These are phyloP conservation scores for Kregervanrija delftensis DNA, from an alignment of 805 yeast species.

Conservation along the genomic window DNA sequence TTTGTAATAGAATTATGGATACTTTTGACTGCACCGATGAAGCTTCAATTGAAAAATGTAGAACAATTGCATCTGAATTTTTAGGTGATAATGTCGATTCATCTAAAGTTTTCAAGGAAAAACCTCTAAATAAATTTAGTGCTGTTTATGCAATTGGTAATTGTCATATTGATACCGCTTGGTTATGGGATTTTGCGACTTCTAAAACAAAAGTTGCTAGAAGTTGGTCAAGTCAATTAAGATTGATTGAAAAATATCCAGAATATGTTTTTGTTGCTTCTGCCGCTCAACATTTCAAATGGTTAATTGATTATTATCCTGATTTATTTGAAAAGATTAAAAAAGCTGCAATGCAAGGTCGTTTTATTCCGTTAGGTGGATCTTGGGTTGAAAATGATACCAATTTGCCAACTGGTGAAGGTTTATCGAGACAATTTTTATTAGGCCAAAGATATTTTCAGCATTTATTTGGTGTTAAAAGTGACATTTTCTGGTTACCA, in stretches of 20 bases:
- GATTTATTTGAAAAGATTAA: slow-evolving; percentile 59
- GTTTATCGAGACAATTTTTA: slow-evolving; percentile 79
- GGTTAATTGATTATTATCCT: slow-evolving; percentile 87
- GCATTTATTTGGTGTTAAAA: slow-evolving; percentile 68
- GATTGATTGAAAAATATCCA: slow-evolving; percentile 79
- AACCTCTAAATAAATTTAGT: slow-evolving; percentile 28
- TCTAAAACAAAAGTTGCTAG: slow-evolving; percentile 88
- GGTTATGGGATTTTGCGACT: slow-evolving; percentile 99
- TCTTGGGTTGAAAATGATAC: slow-evolving; percentile 98
- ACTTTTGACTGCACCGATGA: slow-evolving; percentile 68
- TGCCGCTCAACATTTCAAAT: slow-evolving; percentile 91
- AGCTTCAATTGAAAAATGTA: slow-evolving; percentile 49
- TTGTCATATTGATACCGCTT: slow-evolving; percentile 96
- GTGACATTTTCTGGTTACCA: slow-evolving; percentile 88
- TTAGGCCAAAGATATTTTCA: slow-evolving; percentile 85
- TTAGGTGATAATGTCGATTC: slow-evolving; percentile 64
- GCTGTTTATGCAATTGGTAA: slow-evolving; percentile 86
- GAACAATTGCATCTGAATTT: slow-evolving; percentile 54
- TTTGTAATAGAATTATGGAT: slow-evolving; percentile 81
- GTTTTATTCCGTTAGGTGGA: slow-evolving; percentile 90
- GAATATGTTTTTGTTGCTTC: slow-evolving; percentile 93
- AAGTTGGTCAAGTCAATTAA: slow-evolving; percentile 91
- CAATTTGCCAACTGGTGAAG: slow-evolving; percentile 91
- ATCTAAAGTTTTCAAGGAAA: slow-evolving; percentile 52
- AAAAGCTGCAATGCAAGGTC: slow-evolving; percentile 59